Evolutionary conservation across 2,329 filamentous ascomycete genomes (phyloP).

Genomic region (Trichocomaceae sp.): DNA sequence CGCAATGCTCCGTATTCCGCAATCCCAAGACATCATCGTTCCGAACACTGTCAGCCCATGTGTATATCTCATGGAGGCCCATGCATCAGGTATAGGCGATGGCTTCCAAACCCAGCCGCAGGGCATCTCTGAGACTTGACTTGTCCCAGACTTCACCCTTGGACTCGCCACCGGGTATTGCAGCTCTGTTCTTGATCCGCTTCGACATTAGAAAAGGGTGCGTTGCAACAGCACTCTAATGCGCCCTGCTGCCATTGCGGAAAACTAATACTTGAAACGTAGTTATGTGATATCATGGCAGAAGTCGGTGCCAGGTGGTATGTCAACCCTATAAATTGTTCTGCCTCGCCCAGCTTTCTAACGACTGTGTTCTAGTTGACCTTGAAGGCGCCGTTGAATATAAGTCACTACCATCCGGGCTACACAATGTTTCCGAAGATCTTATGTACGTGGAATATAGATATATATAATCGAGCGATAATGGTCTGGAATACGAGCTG

Average conservation of each 20-base stretch:
- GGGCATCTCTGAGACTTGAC: slow-evolving; percentile 30
- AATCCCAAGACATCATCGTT: background rate
- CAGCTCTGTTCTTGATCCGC: slow-evolving; percentile 78
- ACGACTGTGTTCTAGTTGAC: slow-evolving; percentile 37
- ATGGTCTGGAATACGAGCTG: background rate
- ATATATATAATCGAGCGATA: background rate
- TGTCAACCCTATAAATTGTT: slow-evolving; percentile 24
- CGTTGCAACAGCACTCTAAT: slow-evolving; percentile 16
- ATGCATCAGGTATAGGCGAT: slow-evolving; percentile 18
- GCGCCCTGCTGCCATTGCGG: background rate
- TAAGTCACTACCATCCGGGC: slow-evolving; percentile 87
- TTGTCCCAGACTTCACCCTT: slow-evolving; percentile 24
- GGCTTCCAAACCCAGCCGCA: slow-evolving; percentile 24
- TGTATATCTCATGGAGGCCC: slow-evolving; percentile 21
- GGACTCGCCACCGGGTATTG: slow-evolving; percentile 48
- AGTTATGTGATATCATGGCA: slow-evolving; percentile 86
- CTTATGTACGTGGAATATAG: slow-evolving; percentile 47
- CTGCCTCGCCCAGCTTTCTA: slow-evolving; percentile 12
- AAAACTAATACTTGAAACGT: slow-evolving; percentile 6
- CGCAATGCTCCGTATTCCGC: slow-evolving; percentile 1
- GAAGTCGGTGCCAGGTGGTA: slow-evolving; percentile 60
- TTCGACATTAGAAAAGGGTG: slow-evolving; percentile 91
- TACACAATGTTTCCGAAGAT: slow-evolving; percentile 83
- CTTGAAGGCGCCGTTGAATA: slow-evolving; percentile 89
- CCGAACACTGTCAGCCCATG: background rate